Conservation (phyloP, 2,329 filamentous ascomycete genomes). For the Fusarium dimerum region DNA sequence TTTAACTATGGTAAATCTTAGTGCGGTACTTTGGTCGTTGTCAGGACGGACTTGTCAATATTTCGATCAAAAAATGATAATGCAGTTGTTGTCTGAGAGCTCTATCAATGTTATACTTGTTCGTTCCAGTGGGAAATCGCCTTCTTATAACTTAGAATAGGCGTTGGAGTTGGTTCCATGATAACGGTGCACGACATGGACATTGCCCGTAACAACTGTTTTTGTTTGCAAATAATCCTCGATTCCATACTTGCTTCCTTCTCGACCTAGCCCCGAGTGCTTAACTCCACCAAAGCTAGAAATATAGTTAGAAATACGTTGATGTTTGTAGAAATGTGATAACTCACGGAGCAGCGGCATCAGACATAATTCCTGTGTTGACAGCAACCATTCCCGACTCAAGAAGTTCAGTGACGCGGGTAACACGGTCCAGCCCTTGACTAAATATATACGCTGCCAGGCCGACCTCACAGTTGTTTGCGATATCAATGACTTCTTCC, state of each 20-base stretch:
- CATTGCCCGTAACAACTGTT: conserved; percentile 47
- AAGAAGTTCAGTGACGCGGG: conserved; percentile 49
- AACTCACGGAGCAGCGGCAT: conserved; percentile 27
- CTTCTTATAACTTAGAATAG: too few relatives aligned
- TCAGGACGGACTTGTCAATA: too few relatives aligned
- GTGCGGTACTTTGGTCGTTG: too few relatives aligned
- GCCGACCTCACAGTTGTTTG: conserved; percentile 69
- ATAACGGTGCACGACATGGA: conserved; percentile 11
- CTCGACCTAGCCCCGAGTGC: conserved; percentile 60
- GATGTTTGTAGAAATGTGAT: background rate
- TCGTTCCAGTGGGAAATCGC: too few relatives aligned
- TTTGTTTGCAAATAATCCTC: conserved; percentile 61
- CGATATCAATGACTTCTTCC: conserved; percentile 67
- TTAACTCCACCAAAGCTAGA: conserved; percentile 60
- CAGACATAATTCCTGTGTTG: conserved; percentile 51
- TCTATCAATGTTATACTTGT: too few relatives aligned
- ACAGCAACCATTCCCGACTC: conserved; percentile 69
- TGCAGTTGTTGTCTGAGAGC: too few relatives aligned
- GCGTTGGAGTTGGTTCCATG: too few relatives aligned
- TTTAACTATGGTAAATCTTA: too few relatives aligned
- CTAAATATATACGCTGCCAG: conserved; percentile 76
- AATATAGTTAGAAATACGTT: background rate
- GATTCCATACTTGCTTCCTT: conserved; percentile 61
- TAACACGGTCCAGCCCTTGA: conserved; percentile 41
- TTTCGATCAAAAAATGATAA: too few relatives aligned